Evolutionary conservation across 495 filamentous ascomycete species (phyloP), one percentile per base, ranked within the genome.

Genomic region (Hypoxylon cercidicola): DNA sequence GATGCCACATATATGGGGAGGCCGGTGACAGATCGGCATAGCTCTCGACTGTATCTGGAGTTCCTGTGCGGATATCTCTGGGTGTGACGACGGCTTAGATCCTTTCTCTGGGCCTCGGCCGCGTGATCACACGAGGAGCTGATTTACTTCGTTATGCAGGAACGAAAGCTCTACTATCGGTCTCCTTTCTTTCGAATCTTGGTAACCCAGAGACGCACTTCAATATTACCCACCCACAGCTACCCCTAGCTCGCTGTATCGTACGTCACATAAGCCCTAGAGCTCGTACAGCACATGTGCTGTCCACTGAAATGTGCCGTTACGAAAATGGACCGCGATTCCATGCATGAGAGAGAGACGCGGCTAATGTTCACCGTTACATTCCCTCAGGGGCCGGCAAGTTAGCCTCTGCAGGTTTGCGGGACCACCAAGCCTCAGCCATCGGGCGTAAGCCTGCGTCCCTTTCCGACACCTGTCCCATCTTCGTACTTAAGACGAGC

Each of bases 231-330:
- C n/a, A 68, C 47, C 59, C 59, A 51, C n/a, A 67, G 34, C 51
- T 52, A 35, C 59, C 55, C 58, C 53, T 55, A 55, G 49, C 48
- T 55, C 25, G n/a, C n/a, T 53, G 47, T 59, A 56, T 62, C 34
- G 54, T n/a, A 58, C 53, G 48, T 68, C 58, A 62, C 65, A 63
- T 68, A 68, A 68, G 65, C 65, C 65, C 65, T 68, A 68, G 64
- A 64, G 18, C 65, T 51, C 50, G 46, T 63, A 39, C 20, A 54
- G 64, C 23, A 30, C 46, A 49, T 41, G 15, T 50, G 41, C 9
- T 62, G 53, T 44, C 41, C n/a, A 62, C 18, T 54, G 40, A 25
- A 58, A 59, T 68, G 54, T 59, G 64, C 48, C 48, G 48, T 63
- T 63, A 34, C 54, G 59, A 55, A 44, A 58, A 58, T 28, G 52